Base-by-base conservation (phyloP, 768 basidiomycete genomes). In the Hysterangium stoloniferum region DNA sequence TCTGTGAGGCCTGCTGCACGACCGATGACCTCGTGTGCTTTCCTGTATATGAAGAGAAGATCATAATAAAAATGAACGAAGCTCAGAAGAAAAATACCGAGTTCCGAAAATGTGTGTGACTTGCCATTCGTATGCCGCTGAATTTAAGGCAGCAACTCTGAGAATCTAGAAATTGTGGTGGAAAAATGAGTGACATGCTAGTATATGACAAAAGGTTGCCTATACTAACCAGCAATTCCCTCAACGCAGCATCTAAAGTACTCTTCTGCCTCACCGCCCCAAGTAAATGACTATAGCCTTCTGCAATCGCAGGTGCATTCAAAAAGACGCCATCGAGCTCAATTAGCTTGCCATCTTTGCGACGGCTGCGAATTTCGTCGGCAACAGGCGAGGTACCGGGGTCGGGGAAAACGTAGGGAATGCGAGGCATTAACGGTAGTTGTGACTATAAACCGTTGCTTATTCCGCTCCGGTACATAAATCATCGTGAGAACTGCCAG, bases 11-110 rank as follows among this genome's bases (percentile, higher is more conserved):
- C 81, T 40, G 69, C 69, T 11, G 66, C 62, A 2, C 75, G 65
- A 0, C 71, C 82, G 19, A 78, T 67, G 25, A 59, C 67, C 48
- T 77, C 77, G 52, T 80, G 79, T 17, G 78, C 75, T 7, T 74
- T 75, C 79, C 79, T 68, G 71, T 74, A 1, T 40, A 15, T 25
- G 41, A 25, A 4, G 36, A 7, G n/a, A n/a, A n/a, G n/a, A n/a
- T n/a, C n/a, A 8, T 28, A 12, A 15, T 2, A 29, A 9, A 33
- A 2, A n/a, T 41, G 6, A 29, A 19, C 24, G 22, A 22, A 51
- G 15, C 20, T 4, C n/a, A 1, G 4, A n/a, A 25, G 27, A 13
- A 45, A 24, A 11, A 8, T 9, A 41, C 47, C n/a, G n/a, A n/a
- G n/a, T n/a, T n/a, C n/a, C n/a, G n/a, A n/a, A n/a, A n/a, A n/a